A percentile compares a stretch with the other conserved stretches of the same genome.
These are phyloP conservation scores for Rubia peregrina DNA, from an alignment of 305 asterid species.

Conservation along the genomic window DNA sequence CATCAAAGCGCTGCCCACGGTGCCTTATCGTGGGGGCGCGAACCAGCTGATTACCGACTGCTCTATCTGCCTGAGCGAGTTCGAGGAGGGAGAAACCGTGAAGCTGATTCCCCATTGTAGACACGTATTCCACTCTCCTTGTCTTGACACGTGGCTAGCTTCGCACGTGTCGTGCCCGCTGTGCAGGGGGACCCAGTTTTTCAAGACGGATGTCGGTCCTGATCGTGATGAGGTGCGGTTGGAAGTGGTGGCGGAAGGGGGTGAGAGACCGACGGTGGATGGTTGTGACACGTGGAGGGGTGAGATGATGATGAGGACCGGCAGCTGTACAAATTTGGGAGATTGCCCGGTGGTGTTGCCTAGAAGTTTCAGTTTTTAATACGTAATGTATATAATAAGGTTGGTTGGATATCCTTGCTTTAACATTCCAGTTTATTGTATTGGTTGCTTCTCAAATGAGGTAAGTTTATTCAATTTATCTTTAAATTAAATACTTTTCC, in stretches of 20 bases:
- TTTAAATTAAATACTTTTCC: too few species aligned
- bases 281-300: slow-evolving; percentile 18
- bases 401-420: too few species aligned
- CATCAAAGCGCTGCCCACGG: slow-evolving; percentile 40
- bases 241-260: slow-evolving; percentile 23
- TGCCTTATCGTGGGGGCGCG: slow-evolving; percentile 37
- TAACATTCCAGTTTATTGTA: too few species aligned
- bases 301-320: slow-evolving; percentile 19
- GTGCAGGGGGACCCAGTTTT: slow-evolving; percentile 53
- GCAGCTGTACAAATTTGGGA: slow-evolving; percentile 26
- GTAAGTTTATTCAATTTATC: too few species aligned
- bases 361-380: slow-evolving; percentile 40
- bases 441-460: too few species aligned
- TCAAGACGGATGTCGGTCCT: slow-evolving; percentile 20
- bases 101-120: slow-evolving; percentile 56
- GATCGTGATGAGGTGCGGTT: slow-evolving; percentile 21
- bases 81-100: slow-evolving; percentile 37
- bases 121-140: slow-evolving; percentile 62
- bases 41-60: slow-evolving; percentile 45
- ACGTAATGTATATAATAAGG: too few species aligned
- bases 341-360: slow-evolving; percentile 22
- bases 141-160: slow-evolving; percentile 69
- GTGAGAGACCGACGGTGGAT: slow-evolving; percentile 26
- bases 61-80: slow-evolving; percentile 57
- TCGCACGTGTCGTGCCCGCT: slow-evolving; percentile 72